phyloP scores from a whole-genome alignment of 169 alveolate species.

The Besnoitia besnoiti region DNA sequence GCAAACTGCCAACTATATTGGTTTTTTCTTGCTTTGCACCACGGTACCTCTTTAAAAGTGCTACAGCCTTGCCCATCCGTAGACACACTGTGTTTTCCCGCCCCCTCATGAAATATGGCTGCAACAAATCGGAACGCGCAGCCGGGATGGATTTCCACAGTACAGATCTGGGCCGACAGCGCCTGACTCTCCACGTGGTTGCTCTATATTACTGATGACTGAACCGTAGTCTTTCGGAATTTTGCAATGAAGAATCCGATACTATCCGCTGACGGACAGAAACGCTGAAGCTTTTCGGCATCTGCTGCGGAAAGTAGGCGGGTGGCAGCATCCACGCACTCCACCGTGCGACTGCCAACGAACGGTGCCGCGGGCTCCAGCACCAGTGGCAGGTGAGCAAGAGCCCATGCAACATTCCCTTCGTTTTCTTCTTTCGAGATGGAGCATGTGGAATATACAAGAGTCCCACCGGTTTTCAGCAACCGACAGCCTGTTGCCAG shows the following conservation, averaged over 20 bases:
- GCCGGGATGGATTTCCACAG: background rate
- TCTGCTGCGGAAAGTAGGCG: background rate
- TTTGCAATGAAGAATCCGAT: conserved; percentile 60
- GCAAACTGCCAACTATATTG: too few species aligned
- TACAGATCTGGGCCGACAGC: too few species aligned
- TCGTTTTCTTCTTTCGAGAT: conserved; percentile 53
- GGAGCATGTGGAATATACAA: conserved; percentile 56
- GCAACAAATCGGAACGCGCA: too few species aligned
- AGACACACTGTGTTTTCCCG: too few species aligned
- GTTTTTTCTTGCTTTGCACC: too few species aligned
- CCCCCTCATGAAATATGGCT: too few species aligned
- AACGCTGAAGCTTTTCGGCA: conserved; percentile 23
- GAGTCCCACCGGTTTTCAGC: conserved; percentile 36
- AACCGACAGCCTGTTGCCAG: conserved; percentile 12
- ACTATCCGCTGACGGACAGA: conserved; percentile 40
- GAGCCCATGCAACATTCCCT: conserved; percentile 47
- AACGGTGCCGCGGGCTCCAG: conserved; percentile 48
- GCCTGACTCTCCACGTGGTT: too few species aligned
- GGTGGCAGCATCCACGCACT: background rate
- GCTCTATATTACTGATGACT: background rate
- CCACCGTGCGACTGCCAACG: background rate
- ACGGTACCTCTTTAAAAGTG: too few species aligned
- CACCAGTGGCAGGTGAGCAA: conserved; percentile 22
- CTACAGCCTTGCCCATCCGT: too few species aligned
- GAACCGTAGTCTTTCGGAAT: background rate